Conservation (phyloP, 2,329 filamentous ascomycete genomes). For the Malbranchea cinnamomea region DNA sequence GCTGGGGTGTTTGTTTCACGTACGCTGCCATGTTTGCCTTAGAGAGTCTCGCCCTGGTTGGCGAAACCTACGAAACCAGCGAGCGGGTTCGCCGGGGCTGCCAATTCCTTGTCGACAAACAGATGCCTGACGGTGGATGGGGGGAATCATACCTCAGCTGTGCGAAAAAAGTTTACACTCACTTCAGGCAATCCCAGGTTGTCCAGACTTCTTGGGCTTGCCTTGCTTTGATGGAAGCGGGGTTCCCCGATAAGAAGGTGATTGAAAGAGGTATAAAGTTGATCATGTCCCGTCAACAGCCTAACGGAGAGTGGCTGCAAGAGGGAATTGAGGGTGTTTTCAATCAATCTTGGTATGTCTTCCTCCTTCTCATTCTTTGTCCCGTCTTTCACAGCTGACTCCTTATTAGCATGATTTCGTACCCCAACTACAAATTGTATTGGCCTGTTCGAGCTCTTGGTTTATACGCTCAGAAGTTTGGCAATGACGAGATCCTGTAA, state of each 20-base stretch:
- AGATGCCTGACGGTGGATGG: conserved; percentile 86
- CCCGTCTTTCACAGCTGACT: conserved; percentile 13
- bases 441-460: conserved; percentile 90
- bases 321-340: conserved; percentile 97
- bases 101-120: conserved; percentile 70
- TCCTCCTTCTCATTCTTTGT: conserved; percentile 4
- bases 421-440: conserved; percentile 96
- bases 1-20: conserved; percentile 96
- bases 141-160: conserved; percentile 86
- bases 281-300: conserved; percentile 70
- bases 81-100: conserved; percentile 58
- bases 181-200: conserved; percentile 71
- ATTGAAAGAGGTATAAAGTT: conserved; percentile 62
- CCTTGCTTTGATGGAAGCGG: conserved; percentile 67
- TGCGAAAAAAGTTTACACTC: conserved; percentile 58
- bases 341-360: conserved; percentile 76
- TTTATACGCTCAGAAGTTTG: conserved; percentile 64
- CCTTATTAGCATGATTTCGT: conserved; percentile 70
- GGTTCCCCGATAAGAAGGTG: conserved; percentile 59
- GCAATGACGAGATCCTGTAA: conserved; percentile 42
- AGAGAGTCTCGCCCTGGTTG: conserved; percentile 66
- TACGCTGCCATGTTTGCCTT: conserved; percentile 95
- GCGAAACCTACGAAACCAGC: conserved; percentile 67
- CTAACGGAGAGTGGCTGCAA: conserved; percentile 87
- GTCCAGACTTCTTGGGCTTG: conserved; percentile 90